phyloP scores from a whole-genome alignment of 805 yeast genomes.

The Candida anglica region DNA sequence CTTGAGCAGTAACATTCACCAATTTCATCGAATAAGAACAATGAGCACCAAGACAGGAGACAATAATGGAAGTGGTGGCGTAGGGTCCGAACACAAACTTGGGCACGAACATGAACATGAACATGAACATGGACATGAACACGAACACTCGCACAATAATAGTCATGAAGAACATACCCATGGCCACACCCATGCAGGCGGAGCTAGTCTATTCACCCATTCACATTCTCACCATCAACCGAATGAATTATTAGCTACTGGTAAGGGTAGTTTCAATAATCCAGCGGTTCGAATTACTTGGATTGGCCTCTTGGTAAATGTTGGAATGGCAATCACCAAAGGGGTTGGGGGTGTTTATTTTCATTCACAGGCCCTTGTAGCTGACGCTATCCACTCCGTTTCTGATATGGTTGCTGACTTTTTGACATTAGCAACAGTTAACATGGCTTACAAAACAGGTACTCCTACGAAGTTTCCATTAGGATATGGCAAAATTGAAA shows the following conservation, averaged over 20 bases:
- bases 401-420: slow-evolving; percentile 89
- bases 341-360: slow-evolving; percentile 86
- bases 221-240: slow-evolving; percentile 44
- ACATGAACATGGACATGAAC: no score
- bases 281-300: slow-evolving; percentile 93
- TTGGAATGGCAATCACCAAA: slow-evolving; percentile 82
- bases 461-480: slow-evolving; percentile 68
- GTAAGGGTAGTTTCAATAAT: slow-evolving; percentile 37
- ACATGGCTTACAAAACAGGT: slow-evolving; percentile 55
- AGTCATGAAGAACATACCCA: slow-evolving; percentile 5
- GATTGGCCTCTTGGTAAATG: slow-evolving; percentile 81
- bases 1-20: no score
- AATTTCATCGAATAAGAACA: no score
- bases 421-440: slow-evolving; percentile 83
- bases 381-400: slow-evolving; percentile 92
- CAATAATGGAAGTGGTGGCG: no score
- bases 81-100: no score
- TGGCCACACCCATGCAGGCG: slow-evolving; percentile 14
- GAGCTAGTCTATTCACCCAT: slow-evolving; percentile 20
- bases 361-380: slow-evolving; percentile 91
- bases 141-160: neutral
- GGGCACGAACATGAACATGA: no score
- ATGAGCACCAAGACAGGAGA: no score
- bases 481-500: slow-evolving; percentile 92
- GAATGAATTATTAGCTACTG: slow-evolving; percentile 36